Conservation (phyloP, 495 filamentous ascomycete species). For the Neurospora sp. region DNA sequence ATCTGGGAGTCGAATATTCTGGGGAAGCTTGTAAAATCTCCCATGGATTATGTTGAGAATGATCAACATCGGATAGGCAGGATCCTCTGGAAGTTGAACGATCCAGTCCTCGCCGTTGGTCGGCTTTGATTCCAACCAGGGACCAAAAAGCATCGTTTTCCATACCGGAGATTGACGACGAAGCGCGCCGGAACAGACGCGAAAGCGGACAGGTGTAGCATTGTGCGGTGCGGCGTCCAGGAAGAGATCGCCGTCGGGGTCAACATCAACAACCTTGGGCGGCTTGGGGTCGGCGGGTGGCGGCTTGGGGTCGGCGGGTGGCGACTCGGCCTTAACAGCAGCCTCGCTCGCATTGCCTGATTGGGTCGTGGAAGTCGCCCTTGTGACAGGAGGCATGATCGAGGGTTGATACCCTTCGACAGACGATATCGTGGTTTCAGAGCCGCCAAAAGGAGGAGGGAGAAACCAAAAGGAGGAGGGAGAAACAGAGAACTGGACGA, state of each 20-base stretch:
- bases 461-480: too few relatives aligned
- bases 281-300: not conserved
- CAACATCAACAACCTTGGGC: not conserved
- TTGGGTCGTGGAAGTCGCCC: not conserved
- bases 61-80: accelerated
- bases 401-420: not conserved
- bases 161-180: constrained; percentile 14
- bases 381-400: not conserved
- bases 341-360: not conserved
- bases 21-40: not conserved
- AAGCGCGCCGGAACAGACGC: constrained; percentile 11
- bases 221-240: not conserved
- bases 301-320: not conserved
- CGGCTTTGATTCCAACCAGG: constrained; percentile 18
- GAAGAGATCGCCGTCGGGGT: not conserved
- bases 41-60: constrained; percentile 19
- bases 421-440: not conserved
- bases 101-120: constrained; percentile 8
- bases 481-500: too few relatives aligned
- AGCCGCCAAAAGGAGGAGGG: too few relatives aligned
- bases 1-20: too few relatives aligned
- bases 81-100: constrained; percentile 21
- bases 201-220: not conserved
- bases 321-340: not conserved
- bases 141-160: constrained; percentile 19